phyloP scores from a whole-genome alignment of 2,329 filamentous ascomycete genomes.

The Monosporascus sp. region DNA sequence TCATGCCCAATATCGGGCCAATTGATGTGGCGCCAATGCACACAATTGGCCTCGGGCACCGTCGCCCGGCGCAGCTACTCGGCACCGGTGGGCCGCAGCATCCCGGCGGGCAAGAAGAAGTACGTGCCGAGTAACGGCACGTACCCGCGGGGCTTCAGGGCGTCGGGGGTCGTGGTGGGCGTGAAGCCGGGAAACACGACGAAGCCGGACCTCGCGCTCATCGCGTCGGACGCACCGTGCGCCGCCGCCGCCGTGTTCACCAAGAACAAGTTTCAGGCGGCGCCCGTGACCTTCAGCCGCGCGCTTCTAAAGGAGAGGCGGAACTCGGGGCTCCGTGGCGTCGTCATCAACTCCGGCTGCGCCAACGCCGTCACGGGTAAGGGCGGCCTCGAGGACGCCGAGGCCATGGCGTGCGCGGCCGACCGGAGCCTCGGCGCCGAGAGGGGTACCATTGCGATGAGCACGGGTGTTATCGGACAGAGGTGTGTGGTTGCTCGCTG shows the following conservation, averaged over 20 bases:
- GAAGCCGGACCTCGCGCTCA: slow-evolving; percentile 83
- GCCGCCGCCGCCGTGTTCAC: slow-evolving; percentile 91
- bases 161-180: slow-evolving; percentile 82
- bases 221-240: slow-evolving; percentile 82
- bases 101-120: slow-evolving; percentile 80
- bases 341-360: slow-evolving; percentile 92
- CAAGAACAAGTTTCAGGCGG: slow-evolving; percentile 96
- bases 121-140: slow-evolving; percentile 81
- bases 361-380: slow-evolving; percentile 95
- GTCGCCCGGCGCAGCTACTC: slow-evolving; percentile 40
- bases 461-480: slow-evolving; percentile 95
- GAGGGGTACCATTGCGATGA: slow-evolving; percentile 84
- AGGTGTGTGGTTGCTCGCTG: slow-evolving; percentile 43
- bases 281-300: slow-evolving; percentile 81
- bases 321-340: slow-evolving; percentile 67
- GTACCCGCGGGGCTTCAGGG: slow-evolving; percentile 86
- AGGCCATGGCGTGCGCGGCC: slow-evolving; percentile 72
- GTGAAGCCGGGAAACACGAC: slow-evolving; percentile 90
- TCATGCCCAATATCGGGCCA: background rate
- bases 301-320: slow-evolving; percentile 61
- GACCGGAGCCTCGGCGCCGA: slow-evolving; percentile 54
- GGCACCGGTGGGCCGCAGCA: slow-evolving; percentile 48
- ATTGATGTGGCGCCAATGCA: background rate
- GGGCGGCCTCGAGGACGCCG: slow-evolving; percentile 82
- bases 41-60: slow-evolving; percentile 6